These are phyloP conservation scores for Jacaranda mimosifolia DNA, from an alignment of 257 asterid genomes.

Conservation along the genomic window DNA sequence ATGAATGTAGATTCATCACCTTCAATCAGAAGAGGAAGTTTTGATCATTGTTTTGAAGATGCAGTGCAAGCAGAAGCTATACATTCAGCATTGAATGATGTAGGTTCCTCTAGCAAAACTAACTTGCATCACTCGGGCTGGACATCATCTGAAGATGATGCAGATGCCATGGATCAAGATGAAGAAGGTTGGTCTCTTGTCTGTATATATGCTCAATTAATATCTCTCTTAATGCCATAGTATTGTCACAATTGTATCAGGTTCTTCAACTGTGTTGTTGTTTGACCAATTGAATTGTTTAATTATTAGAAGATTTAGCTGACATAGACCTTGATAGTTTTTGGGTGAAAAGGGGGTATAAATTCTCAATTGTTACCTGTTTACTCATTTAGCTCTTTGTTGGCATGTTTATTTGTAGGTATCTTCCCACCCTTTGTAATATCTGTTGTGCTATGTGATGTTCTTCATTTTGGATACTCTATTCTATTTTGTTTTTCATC, in stretches of 20 bases:
- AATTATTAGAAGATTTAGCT: not conserved
- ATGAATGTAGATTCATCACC: constrained; percentile 65
- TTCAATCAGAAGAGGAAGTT: constrained; percentile 59
- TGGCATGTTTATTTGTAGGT: constrained; percentile 4
- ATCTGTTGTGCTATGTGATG: constrained; percentile 7
- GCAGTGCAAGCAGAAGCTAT: constrained; percentile 73
- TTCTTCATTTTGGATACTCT: not conserved
- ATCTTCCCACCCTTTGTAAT: not conserved
- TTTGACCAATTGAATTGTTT: constrained; percentile 14
- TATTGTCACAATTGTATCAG: not conserved
- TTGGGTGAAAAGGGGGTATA: not conserved
- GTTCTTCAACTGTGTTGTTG: constrained; percentile 3
- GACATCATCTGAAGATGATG: constrained; percentile 94
- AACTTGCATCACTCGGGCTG: constrained; percentile 67
- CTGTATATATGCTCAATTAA: constrained; percentile 26
- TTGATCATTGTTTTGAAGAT: constrained; percentile 57
- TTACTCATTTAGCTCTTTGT: constrained; percentile 10
- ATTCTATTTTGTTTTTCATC: no score
- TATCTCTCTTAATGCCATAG: constrained; percentile 8
- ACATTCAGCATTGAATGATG: constrained; percentile 69
- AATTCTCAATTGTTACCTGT: not conserved
- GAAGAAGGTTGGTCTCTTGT: constrained; percentile 65
- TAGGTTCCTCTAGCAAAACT: constrained; percentile 75
- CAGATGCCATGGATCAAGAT: constrained; percentile 75
- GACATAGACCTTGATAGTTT: not conserved